Evolutionary conservation across 177 flowering plant species (phyloP).

Genomic region (Tripterygium wilfordii): DNA sequence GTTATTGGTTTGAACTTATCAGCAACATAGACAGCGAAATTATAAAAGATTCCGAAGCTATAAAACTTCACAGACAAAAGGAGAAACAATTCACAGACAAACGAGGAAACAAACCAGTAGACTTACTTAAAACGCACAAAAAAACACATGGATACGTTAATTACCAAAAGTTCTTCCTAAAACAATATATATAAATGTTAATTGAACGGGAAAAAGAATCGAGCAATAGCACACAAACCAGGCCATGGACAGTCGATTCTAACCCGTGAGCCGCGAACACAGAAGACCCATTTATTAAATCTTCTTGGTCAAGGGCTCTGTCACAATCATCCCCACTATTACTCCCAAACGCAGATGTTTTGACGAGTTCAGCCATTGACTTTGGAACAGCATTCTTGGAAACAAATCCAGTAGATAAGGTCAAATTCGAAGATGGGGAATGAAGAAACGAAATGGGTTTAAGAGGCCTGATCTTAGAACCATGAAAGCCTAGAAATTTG

Average conservation of each 20-base stretch:
- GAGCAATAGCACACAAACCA: slow-evolving; percentile 31
- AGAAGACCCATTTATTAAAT: slow-evolving; percentile 22
- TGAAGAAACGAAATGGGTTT: slow-evolving; percentile 4
- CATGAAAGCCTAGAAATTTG: background rate
- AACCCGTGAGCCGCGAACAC: slow-evolving; percentile 11
- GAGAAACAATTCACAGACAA: no score
- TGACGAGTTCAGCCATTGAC: slow-evolving; percentile 24
- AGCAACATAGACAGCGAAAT: no score
- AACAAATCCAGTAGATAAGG: slow-evolving; percentile 9
- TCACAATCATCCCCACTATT: slow-evolving; percentile 15
- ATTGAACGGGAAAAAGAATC: background rate
- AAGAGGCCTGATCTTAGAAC: background rate
- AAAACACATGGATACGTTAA: no score
- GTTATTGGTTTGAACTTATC: no score
- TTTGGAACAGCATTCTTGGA: slow-evolving; percentile 2
- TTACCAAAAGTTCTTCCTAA: background rate
- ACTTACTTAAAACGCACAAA: no score
- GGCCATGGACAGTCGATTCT: slow-evolving; percentile 43
- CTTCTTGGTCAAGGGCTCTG: slow-evolving; percentile 26
- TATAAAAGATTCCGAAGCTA: no score
- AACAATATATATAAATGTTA: background rate
- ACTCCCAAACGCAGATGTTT: slow-evolving; percentile 13
- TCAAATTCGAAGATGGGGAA: slow-evolving; percentile 2
- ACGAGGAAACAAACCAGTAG: no score
- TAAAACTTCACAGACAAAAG: no score